A percentile compares a stretch with the other conserved stretches of the same genome.
These are phyloP conservation scores for Ceratorhiza oryzae-sativae DNA, from an alignment of 1,284 basidiomycete genomes.

Conservation along the genomic window DNA sequence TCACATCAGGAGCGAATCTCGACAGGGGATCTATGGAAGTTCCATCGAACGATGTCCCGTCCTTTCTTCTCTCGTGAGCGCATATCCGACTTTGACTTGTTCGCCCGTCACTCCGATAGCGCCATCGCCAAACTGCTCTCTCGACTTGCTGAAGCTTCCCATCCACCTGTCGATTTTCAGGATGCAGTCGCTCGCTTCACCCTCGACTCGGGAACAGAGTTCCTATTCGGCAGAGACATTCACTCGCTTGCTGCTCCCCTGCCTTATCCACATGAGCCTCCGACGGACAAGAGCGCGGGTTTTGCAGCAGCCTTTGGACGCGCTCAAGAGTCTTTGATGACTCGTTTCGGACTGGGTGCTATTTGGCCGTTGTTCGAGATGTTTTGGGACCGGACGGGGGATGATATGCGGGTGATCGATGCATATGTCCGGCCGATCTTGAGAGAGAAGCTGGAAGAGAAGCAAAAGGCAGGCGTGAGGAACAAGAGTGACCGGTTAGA, in stretches of 20 bases:
- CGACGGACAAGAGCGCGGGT: conserved; percentile 62
- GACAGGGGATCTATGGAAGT: conserved; percentile 40
- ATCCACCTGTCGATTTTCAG: conserved; percentile 57
- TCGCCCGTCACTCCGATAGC: conserved; percentile 45
- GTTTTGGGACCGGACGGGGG: conserved; percentile 62
- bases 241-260: conserved; percentile 37
- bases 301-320: conserved; percentile 70
- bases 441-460: conserved; percentile 58
- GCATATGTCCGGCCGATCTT: conserved; percentile 70
- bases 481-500: conserved; percentile 45
- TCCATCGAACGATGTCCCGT: conserved; percentile 47
- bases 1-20: no score
- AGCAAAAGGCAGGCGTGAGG: conserved; percentile 52
- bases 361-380: conserved; percentile 74
- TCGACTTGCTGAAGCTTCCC: conserved; percentile 50
- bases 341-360: conserved; percentile 59
- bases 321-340: conserved; percentile 63
- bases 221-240: conserved; percentile 40
- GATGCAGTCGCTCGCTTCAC: conserved; percentile 74
- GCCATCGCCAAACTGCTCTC: conserved; percentile 39
- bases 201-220: conserved; percentile 49
- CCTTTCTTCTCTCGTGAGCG: conserved; percentile 49
- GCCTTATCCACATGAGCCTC: conserved; percentile 54
- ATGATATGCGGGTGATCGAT: conserved; percentile 61
- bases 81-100: conserved; percentile 48